phyloP scores from a whole-genome alignment of 192 early-diverging fungal species.

The Lunasporangiospora selenospora region DNA sequence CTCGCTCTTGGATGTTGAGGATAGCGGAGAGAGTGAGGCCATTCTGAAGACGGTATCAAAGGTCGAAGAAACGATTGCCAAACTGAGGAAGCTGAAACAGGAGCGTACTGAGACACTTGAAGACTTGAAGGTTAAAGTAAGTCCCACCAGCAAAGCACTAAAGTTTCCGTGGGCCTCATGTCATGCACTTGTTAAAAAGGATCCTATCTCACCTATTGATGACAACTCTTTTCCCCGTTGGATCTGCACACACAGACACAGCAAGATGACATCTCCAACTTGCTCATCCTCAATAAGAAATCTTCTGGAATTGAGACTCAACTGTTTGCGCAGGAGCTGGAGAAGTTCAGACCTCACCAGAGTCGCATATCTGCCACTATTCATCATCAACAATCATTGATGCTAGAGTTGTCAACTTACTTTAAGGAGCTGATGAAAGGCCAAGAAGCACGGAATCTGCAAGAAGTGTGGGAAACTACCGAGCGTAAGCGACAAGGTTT shows the following conservation, averaged over 20 bases:
- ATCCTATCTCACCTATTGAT: too few species aligned
- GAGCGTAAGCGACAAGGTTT: conserved; percentile 68
- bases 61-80: conserved; percentile 67
- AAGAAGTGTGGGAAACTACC: conserved; percentile 70
- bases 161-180: conserved; percentile 4
- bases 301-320: conserved; percentile 81
- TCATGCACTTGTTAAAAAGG: not conserved
- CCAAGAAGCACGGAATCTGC: conserved; percentile 69
- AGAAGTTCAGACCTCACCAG: conserved; percentile 86
- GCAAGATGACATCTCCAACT: conserved; percentile 88
- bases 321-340: conserved; percentile 89
- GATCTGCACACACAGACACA: conserved; percentile 54
- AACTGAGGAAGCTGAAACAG: conserved; percentile 71
- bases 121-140: conserved; percentile 80
- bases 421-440: conserved; percentile 80
- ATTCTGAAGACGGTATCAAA: conserved; percentile 62
- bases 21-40: conserved; percentile 43
- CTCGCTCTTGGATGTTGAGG: conserved; percentile 64
- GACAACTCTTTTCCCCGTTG: too few species aligned
- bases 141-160: not conserved
- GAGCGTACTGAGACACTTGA: conserved; percentile 71
- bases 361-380: conserved; percentile 76
- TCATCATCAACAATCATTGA: conserved; percentile 73
- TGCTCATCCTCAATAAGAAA: conserved; percentile 78
- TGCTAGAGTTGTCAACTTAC: conserved; percentile 77